Base-by-base conservation (phyloP, 2,329 filamentous ascomycete genomes). In the Fusarium proliferatum region DNA sequence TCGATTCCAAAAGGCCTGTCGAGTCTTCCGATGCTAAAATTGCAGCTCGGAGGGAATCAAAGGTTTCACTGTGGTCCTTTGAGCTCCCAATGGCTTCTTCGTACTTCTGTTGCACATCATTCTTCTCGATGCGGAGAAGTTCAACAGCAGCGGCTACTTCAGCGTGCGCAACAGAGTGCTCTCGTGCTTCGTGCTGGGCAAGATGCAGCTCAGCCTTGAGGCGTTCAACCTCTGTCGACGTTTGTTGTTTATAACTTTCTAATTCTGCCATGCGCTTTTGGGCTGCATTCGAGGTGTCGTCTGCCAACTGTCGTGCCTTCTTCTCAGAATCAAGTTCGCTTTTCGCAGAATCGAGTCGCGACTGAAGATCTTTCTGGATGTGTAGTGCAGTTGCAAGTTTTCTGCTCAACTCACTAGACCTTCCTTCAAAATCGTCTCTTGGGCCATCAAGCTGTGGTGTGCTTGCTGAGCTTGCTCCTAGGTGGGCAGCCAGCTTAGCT, bases 181-280 rank as follows among this genome's bases (percentile, higher is more conserved):
- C 94, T 66, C 96, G 89, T 28, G 93, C 91, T 64, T 92, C 89
- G 38, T 91, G 92, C 79, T 97, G 93, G 4, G 90, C 87, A 76
- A 93, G 87, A 79, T 98, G 94, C 41, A 99, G 84, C 78, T 98
- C 95, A 3, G 93, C 92, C 74, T 95, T 93, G 41, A 99, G 85
- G 33, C 91, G 92, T 80, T 98, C 96, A 13, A 97, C 86, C 80
- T 99, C 96, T 2, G 93, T 90, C 6, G 94, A 92, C 42, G 93
- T 95, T 78, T 93, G 92, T 79, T 97, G 94, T 78, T 93, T 92
- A 80, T 93, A 96, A 48, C 88, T 88, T 80, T 98, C 96, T 4
- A 99, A 86, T 76, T 98, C 95, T 12, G 90, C 86, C 82, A 97
- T 92, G 28, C 96, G 92, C 81, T 91, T 93, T 80, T 97, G 93